Base-by-base conservation (phyloP, 495 filamentous ascomycete genomes). In the Penicillium arizonense region DNA sequence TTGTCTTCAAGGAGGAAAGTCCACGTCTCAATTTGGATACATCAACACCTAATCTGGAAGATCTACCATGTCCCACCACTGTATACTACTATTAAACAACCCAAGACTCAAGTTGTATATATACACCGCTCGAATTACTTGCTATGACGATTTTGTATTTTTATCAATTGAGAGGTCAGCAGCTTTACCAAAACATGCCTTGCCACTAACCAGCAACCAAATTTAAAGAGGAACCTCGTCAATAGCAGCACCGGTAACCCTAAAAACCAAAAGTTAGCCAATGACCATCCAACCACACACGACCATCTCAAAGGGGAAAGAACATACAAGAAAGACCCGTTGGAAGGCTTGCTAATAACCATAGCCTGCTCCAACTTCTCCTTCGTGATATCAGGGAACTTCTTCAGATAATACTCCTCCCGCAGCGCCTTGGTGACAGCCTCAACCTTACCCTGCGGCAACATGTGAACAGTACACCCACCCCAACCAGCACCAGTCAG, bases 401-500 rank as follows among this genome's bases (percentile, higher is more conserved):
- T 84, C 59, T 81, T 82, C 46, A 69, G 64, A 67, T 97, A 98
- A 64, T 97, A 98, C 67, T 89, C 81, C 51, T 82, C 75, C 63
- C 87, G 78, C 82, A 90, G 87, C 16, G 86, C 87, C 64, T 80
- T 74, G 64, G 82, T 89, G 21, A 98, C 87, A 34, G 73, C 84
- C n/a, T 90, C 85, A 1, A 96, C 88, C 72, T 88, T 93, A 50
- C 90, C 82, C 58, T 85, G 87, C 2, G 93, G 87, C 42, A 97
- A 85, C 51, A 98, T 80, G 70, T 98, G 95, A 44, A 98, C 93
- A 39, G 82, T 91, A 69, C 95, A 97, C 11, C 94, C 94, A 55
- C 94, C 94, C 94, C 94, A 98, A 24, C 94, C 94, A 13, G 94
- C 94, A 44, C 94, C 94, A 2, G 94, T 98, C 62, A 97, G 72